Percentiles rank a stretch among this genome's conserved stretches.
Evolutionary conservation across 306 rosid genomes (phyloP).

Genomic region (Corylus avellana): DNA sequence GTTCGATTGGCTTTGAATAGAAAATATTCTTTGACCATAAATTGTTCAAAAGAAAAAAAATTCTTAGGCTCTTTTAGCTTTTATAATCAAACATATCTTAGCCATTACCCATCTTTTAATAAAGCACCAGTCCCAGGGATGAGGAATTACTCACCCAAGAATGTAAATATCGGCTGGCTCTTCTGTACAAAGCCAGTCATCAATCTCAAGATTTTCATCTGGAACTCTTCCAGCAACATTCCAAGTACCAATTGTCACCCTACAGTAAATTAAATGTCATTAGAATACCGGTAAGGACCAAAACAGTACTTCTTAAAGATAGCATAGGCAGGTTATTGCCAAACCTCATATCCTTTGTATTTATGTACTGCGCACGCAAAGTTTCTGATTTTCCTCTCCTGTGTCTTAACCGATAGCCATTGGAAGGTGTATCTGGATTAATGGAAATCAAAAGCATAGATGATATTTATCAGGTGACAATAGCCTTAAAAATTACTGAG

Average conservation of each 20-base stretch:
- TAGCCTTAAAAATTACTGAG: background rate
- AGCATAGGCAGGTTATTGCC: conserved; percentile 30
- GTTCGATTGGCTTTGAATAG: background rate
- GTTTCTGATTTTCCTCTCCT: conserved; percentile 97
- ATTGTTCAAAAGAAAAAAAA: background rate
- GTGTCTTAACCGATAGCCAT: conserved; percentile 51
- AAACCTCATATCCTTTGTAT: conserved; percentile 86
- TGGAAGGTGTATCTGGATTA: conserved; percentile 54
- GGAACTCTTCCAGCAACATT: conserved; percentile 93
- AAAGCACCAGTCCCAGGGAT: background rate
- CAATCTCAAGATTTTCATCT: conserved; percentile 67
- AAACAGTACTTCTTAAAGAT: conserved; percentile 18
- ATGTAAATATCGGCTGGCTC: conserved; percentile 82
- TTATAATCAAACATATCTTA: background rate
- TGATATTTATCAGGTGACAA: conserved; percentile 17
- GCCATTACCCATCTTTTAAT: background rate
- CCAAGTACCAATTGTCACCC: conserved; percentile 88
- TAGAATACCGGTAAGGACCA: conserved; percentile 26
- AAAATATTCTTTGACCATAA: background rate
- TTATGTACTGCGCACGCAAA: conserved; percentile 90
- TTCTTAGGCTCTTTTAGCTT: background rate
- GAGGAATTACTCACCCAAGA: conserved; percentile 72
- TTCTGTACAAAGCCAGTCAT: conserved; percentile 76
- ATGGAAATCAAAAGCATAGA: conserved; percentile 29
- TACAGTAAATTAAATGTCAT: conserved; percentile 41